Percentiles rank a stretch among this genome's conserved stretches.
Conservation (phyloP, 1,284 basidiomycete species). For the Hypsizygus ulmarius region DNA sequence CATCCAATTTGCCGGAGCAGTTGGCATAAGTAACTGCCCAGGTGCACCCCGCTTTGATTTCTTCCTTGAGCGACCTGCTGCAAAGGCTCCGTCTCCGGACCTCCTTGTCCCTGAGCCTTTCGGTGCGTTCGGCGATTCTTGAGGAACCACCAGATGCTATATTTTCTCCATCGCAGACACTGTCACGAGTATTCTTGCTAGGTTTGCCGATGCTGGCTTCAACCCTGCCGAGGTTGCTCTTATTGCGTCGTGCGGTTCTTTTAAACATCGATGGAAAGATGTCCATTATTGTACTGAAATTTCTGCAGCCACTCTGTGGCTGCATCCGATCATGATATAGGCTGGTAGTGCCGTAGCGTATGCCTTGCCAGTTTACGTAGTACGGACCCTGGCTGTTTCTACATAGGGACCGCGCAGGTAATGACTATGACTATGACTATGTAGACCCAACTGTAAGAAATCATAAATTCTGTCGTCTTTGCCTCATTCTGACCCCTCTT, state of each 20-base stretch:
- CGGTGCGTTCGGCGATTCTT: constrained; percentile 16
- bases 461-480: background rate
- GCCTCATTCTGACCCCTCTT: background rate
- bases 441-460: constrained; percentile 26
- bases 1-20: constrained; percentile 41
- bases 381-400: too few relatives aligned
- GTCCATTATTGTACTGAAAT: background rate
- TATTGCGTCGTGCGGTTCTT: constrained; percentile 30
- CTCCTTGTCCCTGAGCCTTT: constrained; percentile 39
- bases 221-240: constrained; percentile 38
- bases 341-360: too few relatives aligned
- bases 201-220: constrained; percentile 42
- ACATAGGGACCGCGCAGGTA: too few relatives aligned
- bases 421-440: too few relatives aligned
- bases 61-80: constrained; percentile 34
- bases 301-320: constrained; percentile 36
- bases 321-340: constrained; percentile 31
- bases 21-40: constrained; percentile 40
- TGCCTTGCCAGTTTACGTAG: too few relatives aligned
- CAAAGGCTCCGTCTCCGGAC: constrained; percentile 35
- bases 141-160: background rate
- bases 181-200: constrained; percentile 35
- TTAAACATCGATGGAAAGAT: background rate
- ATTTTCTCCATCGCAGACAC: constrained; percentile 25
- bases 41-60: constrained; percentile 40